Percentiles rank a stretch among this genome's conserved stretches.
Conservation (phyloP, 768 basidiomycete species). For the Gautieria morchelliformis region DNA sequence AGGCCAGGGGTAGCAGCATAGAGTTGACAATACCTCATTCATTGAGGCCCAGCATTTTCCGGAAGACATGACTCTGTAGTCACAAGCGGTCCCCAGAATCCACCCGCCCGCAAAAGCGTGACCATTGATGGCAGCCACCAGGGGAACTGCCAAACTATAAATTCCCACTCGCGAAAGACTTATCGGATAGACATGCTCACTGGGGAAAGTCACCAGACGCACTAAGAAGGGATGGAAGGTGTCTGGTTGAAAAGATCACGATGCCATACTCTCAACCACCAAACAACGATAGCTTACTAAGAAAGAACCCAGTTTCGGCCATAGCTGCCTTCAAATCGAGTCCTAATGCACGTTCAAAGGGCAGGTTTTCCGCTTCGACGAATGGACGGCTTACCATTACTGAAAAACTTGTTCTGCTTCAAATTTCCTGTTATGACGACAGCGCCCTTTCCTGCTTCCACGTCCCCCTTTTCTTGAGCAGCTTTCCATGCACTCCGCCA, state of each 20-base stretch:
- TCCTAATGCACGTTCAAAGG: background rate
- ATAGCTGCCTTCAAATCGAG: constrained; percentile 6
- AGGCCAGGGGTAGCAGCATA: background rate
- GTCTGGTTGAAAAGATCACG: constrained; percentile 6
- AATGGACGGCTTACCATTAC: constrained; percentile 10
- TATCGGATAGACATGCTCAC: background rate
- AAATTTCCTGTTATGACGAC: constrained; percentile 11
- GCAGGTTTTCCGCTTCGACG: background rate
- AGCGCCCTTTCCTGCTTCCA: constrained; percentile 6
- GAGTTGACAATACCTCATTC: constrained; percentile 24
- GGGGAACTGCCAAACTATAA: constrained; percentile 9
- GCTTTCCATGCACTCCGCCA: constrained; percentile 9
- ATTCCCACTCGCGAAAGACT: background rate
- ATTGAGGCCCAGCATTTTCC: constrained; percentile 29
- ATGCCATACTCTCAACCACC: no score
- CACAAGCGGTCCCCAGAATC: constrained; percentile 30
- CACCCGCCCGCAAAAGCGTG: constrained; percentile 35
- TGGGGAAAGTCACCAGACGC: constrained; percentile 18
- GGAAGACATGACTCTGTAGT: constrained; percentile 21
- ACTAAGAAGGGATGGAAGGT: constrained; percentile 22
- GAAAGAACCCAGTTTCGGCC: constrained; percentile 6
- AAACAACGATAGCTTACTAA: background rate
- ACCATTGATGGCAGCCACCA: constrained; percentile 18
- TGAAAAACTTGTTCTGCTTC: constrained; percentile 14
- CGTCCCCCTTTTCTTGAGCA: background rate